A percentile compares a stretch with the other conserved stretches of the same genome.
Conservation (phyloP, 2,329 filamentous ascomycete species). For the Chrysoporthe deuterocubensis region DNA sequence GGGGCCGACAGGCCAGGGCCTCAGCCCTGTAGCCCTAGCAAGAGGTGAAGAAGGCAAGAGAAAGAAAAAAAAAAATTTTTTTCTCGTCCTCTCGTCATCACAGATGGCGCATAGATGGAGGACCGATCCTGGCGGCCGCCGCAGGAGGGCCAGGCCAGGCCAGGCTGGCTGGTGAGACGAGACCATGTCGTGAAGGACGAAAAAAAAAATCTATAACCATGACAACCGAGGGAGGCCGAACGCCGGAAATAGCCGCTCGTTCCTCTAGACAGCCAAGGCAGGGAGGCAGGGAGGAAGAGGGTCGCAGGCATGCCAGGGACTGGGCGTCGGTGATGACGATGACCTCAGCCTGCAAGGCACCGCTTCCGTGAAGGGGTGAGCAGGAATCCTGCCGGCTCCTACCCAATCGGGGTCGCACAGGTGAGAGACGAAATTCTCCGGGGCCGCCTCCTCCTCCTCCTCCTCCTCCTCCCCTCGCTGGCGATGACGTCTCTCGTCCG, state of each 20-base stretch:
- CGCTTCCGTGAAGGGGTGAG: neutral
- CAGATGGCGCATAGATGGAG: neutral
- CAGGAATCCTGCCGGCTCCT: neutral
- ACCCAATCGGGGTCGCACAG: neutral
- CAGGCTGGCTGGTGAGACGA: conserved; percentile 4
- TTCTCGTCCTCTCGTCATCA: neutral
- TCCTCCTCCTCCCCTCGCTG: neutral
- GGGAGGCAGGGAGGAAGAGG: neutral
- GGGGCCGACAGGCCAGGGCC: neutral
- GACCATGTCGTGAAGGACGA: conserved; percentile 1
- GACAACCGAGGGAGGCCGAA: neutral
- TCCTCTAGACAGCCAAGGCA: neutral
- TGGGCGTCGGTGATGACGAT: conserved; percentile 1
- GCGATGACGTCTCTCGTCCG: neutral
- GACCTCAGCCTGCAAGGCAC: conserved; percentile 15
- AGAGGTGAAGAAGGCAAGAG: neutral
- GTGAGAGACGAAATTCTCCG: neutral
- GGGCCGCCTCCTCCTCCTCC: neutral
- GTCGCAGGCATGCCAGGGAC: neutral
- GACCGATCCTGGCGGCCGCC: conserved; percentile 2
- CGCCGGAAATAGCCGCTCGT: conserved; percentile 1
- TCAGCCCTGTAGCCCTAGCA: neutral
- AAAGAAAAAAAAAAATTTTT: neutral
- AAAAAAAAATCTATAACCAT: neutral
- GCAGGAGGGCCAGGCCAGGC: neutral